Evolutionary conservation across 768 basidiomycete genomes (phyloP), one percentile per base, ranked within the genome.

Genomic region (Calocybe indica): DNA sequence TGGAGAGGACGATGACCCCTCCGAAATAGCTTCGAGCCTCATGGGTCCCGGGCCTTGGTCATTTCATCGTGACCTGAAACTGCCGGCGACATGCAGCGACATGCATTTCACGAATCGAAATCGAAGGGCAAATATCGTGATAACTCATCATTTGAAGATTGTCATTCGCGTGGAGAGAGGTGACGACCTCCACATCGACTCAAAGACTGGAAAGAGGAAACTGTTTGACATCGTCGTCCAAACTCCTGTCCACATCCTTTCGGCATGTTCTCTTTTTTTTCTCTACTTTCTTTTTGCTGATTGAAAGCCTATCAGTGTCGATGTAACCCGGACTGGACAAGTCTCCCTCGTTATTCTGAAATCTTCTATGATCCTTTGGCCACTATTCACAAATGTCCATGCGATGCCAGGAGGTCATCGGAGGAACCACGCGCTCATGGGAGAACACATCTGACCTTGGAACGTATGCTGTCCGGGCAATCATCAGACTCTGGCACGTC

Each of bases 11-110:
- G 71, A 74, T 39, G 76, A 82, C 54, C 57, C 75, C 29, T 78
- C 76, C 0, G 81, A 85, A 45, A 61, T 76, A 42, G 79, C 75
- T 29, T 79, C 84, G 14, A 71, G 59, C 38, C 66, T 79, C 51
- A 83, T 83, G 82, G 86, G 85, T 29, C 79, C 80, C 2, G 94
- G 95, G 0, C 94, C 95, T 9, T 98, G 94, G 94, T 73, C 75
- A 7, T 77, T 98, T 50, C 79, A 82, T 48, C 75, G 79, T 45
- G 71, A 79, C 30, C 60, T 97, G 38, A 73, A 74, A 38, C 71
- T 97, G 1, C 93, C 94, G 0, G 65, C 64, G 11, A 76, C 81
- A 1, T 88, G 85, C 55, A 60, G 60, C 14, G 61, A 67, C 43
- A 65, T 97, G 42, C 80, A 79, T 56, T 86, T 89, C 55, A 88